phyloP scores from a whole-genome alignment of 192 early-diverging fungal species.

The Glomus cerebriforme region DNA sequence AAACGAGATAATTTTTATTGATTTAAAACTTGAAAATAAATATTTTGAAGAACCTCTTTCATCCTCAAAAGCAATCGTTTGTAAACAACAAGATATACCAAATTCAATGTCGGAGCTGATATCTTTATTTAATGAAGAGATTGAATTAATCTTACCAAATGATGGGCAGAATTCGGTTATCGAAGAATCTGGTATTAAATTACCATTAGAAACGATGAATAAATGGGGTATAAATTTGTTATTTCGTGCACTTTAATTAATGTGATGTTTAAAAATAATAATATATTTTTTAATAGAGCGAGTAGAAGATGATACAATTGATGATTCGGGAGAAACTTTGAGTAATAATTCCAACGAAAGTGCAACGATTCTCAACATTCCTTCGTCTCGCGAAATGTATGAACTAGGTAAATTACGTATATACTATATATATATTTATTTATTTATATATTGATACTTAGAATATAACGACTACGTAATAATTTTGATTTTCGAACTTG shows the following conservation, averaged over 20 bases:
- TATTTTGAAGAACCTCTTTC: constrained; percentile 15
- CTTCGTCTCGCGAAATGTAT: too few relatives aligned
- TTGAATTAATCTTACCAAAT: background rate
- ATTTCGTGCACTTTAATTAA: background rate
- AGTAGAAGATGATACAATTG: background rate
- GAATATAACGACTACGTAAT: too few relatives aligned
- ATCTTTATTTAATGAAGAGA: background rate
- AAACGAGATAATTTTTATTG: background rate
- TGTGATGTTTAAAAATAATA: background rate
- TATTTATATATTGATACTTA: too few relatives aligned
- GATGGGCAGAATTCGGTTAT: constrained; percentile 5
- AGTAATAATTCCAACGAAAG: background rate
- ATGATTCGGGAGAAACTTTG: background rate
- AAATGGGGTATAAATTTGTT: constrained; percentile 16
- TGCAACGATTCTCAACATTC: background rate
- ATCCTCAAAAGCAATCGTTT: background rate
- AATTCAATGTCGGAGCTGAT: background rate
- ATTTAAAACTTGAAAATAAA: background rate
- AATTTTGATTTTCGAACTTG: too few relatives aligned
- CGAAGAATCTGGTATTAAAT: constrained; percentile 26
- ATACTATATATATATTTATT: too few relatives aligned
- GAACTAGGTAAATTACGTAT: background rate
- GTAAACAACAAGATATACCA: constrained; percentile 10
- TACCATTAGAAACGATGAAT: constrained; percentile 21
- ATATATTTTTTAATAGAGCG: background rate